A percentile compares a stretch with the other conserved stretches of the same genome.
Conservation (phyloP, 805 yeast genomes). For the Candida xyloterini region DNA sequence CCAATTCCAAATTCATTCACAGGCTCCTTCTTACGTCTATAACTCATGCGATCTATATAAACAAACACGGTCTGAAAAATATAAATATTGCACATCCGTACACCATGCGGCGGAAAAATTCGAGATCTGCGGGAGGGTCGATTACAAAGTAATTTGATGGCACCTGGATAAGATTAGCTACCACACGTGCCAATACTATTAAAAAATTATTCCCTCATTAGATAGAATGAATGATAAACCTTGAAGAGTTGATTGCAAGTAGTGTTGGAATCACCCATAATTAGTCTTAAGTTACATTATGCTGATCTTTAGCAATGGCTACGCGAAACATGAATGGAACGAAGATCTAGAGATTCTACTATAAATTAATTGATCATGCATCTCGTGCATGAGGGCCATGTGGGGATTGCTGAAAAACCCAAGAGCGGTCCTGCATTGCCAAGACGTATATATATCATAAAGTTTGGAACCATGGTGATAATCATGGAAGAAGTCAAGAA, state of each 20-base stretch:
- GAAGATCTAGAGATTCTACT: neutral
- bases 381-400: neutral
- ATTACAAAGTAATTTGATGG: no score
- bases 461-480: neutral
- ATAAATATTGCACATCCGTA: conserved; percentile 1
- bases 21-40: conserved; percentile 10
- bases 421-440: neutral
- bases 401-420: neutral
- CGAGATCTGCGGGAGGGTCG: no score
- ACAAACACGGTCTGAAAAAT: conserved; percentile 2
- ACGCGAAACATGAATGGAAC: neutral
- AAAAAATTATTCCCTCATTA: no score
- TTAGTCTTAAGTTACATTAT: no score
- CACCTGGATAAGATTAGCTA: no score
- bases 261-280: no score
- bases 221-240: no score
- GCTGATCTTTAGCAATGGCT: no score
- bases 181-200: no score
- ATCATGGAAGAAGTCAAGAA: conserved; percentile 4
- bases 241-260: no score
- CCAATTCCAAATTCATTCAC: conserved; percentile 59
- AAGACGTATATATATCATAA: neutral
- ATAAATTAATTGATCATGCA: neutral
- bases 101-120: neutral
- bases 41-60: conserved; percentile 3